Conservation (phyloP, 2,329 filamentous ascomycete genomes). For the Emmonsia crescens region DNA sequence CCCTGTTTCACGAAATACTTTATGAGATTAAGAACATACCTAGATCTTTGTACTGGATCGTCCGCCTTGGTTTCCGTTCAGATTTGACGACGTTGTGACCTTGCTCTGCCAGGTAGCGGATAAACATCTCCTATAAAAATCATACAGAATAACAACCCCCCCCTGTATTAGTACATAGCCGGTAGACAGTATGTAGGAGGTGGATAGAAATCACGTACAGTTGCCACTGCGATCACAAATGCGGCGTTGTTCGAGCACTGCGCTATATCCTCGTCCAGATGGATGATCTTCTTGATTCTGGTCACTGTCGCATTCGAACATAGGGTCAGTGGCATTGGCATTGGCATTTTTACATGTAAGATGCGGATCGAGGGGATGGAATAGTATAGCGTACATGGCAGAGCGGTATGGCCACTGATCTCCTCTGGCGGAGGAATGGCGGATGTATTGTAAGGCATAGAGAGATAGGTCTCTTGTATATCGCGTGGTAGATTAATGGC, state of each 20-base stretch:
- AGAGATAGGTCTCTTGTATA: constrained; percentile 8
- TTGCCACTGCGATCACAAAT: constrained; percentile 85
- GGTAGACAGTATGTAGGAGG: neutral
- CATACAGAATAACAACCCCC: neutral
- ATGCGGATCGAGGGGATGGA: neutral
- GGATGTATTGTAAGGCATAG: constrained; percentile 84
- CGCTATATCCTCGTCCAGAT: constrained; percentile 71
- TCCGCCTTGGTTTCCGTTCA: constrained; percentile 82
- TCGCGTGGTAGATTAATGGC: neutral
- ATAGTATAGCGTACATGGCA: constrained; percentile 57
- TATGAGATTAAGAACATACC: constrained; percentile 38
- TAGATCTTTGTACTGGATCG: constrained; percentile 92
- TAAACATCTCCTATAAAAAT: constrained; percentile 68
- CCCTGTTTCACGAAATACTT: neutral
- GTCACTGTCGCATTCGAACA: constrained; percentile 52
- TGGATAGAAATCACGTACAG: constrained; percentile 41
- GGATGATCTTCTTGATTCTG: constrained; percentile 90
- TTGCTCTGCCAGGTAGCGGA: constrained; percentile 79
- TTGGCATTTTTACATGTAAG: neutral
- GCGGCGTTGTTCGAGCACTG: constrained; percentile 88
- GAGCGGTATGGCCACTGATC: constrained; percentile 70
- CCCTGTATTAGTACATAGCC: constrained; percentile 5
- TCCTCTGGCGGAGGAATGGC: constrained; percentile 71
- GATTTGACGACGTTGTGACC: constrained; percentile 80
- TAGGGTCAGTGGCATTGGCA: neutral